Percentiles rank a stretch among this genome's conserved stretches.
These are phyloP conservation scores for Trypanosoma cruzi DNA, from an alignment of 208 protist genomes.

Conservation along the genomic window DNA sequence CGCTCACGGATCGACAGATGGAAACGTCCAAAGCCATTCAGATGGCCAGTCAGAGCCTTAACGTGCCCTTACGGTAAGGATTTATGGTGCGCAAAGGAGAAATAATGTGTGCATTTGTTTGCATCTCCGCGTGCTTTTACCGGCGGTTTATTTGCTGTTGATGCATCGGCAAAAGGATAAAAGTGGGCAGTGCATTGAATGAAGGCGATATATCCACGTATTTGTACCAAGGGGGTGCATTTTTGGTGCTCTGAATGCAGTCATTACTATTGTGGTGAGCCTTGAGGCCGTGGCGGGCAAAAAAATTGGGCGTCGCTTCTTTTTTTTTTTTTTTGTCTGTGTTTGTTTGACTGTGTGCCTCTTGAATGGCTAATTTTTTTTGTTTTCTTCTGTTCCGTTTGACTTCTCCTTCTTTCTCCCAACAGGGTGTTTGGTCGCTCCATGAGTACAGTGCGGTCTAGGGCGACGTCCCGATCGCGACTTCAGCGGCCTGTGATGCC, in stretches of 20 bases:
- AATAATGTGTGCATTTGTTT: neutral
- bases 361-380: neutral
- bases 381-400: constrained; percentile 4
- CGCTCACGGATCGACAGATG: constrained; percentile 40
- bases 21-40: constrained; percentile 55
- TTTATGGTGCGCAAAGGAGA: neutral
- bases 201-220: no score
- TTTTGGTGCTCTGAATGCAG: no score
- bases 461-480: neutral
- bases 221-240: no score
- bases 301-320: no score
- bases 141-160: no score
- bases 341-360: neutral
- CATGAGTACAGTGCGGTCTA: constrained; percentile 2
- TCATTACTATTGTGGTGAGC: no score
- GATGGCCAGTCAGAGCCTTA: constrained; percentile 57
- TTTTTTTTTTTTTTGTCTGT: constrained; percentile 7
- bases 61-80: constrained; percentile 24
- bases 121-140: no score
- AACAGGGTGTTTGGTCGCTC: neutral
- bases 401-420: neutral
- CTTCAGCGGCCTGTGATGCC: neutral
- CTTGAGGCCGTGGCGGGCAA: no score
- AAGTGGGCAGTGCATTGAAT: no score
- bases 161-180: no score